phyloP scores from a whole-genome alignment of 805 yeast genomes.

The Metschnikowia matae region DNA sequence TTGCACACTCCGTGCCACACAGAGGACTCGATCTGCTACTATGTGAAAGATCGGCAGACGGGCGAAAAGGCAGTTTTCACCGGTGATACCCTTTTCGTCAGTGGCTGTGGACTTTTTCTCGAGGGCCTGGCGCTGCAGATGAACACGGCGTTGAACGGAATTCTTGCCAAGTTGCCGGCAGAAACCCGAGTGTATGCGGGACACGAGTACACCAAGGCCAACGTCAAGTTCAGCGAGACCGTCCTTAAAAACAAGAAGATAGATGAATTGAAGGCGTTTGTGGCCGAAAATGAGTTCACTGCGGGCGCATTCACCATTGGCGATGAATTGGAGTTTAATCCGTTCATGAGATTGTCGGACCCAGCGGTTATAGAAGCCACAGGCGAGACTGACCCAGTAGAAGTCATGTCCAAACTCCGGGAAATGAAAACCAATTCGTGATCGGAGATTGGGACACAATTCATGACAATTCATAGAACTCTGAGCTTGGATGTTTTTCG shows the following conservation, averaged over 20 bases:
- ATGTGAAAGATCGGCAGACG: slow-evolving; percentile 58
- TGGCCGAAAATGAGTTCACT: slow-evolving; percentile 58
- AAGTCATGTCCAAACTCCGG: slow-evolving; percentile 71
- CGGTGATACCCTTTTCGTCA: slow-evolving; percentile 90
- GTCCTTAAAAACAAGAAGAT: slow-evolving; percentile 56
- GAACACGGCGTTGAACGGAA: slow-evolving; percentile 61
- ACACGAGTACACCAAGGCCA: slow-evolving; percentile 88
- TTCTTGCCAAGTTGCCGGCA: slow-evolving; percentile 57
- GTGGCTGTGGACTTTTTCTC: slow-evolving; percentile 96
- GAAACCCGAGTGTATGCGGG: slow-evolving; percentile 85
- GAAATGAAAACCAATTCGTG: slow-evolving; percentile 60
- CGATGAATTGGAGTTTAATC: slow-evolving; percentile 81
- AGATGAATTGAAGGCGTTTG: slow-evolving; percentile 47
- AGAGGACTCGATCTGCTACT: slow-evolving; percentile 91
- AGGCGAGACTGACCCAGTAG: slow-evolving; percentile 45
- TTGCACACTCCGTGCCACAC: slow-evolving; percentile 98
- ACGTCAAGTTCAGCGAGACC: slow-evolving; percentile 71
- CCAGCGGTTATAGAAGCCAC: slow-evolving; percentile 57
- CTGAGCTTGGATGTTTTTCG: not conserved
- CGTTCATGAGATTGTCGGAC: slow-evolving; percentile 79
- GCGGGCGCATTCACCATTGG: slow-evolving; percentile 82
- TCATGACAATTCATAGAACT: slow-evolving; percentile 29
- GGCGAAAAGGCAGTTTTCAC: slow-evolving; percentile 77
- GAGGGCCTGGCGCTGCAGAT: slow-evolving; percentile 85
- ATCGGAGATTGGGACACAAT: too few species aligned